Conservation (phyloP, 2,329 filamentous ascomycete species). For the Hawksworthiomyces lignivorus region DNA sequence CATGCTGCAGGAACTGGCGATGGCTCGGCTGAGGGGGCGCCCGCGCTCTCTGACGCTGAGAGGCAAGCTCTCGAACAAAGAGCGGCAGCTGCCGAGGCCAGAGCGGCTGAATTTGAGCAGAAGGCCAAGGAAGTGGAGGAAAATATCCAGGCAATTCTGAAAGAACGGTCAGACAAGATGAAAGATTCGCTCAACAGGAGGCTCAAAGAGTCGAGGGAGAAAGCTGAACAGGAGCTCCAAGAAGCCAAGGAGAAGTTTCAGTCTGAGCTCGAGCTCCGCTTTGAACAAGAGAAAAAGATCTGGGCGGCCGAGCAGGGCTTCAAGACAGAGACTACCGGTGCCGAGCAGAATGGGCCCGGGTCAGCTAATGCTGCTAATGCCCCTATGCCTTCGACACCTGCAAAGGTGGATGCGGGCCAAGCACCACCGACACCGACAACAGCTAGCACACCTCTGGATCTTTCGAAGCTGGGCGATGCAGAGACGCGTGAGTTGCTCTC, state of each 20-base stretch:
- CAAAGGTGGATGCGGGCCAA: conserved; percentile 12
- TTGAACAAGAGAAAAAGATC: conserved; percentile 58
- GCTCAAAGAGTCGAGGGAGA: conserved; percentile 55
- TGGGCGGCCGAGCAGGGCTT: conserved; percentile 45
- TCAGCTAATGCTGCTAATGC: background rate
- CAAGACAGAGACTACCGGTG: conserved; percentile 12
- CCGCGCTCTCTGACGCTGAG: conserved; percentile 46
- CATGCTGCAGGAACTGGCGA: conserved; percentile 10
- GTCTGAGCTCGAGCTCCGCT: conserved; percentile 36
- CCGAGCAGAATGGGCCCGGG: background rate
- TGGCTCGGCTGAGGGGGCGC: conserved; percentile 16
- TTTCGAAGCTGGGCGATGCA: conserved; percentile 44
- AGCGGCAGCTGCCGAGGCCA: conserved; percentile 52
- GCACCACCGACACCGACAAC: conserved; percentile 28
- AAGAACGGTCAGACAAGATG: conserved; percentile 61
- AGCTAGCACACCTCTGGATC: conserved; percentile 24
- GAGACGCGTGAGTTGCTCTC: conserved; percentile 50
- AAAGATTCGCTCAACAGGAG: conserved; percentile 61
- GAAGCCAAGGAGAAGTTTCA: conserved; percentile 45
- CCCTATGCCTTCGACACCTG: conserved; percentile 1
- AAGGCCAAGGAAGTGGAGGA: conserved; percentile 59
- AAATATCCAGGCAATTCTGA: conserved; percentile 51
- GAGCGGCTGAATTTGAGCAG: conserved; percentile 55
- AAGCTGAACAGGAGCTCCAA: conserved; percentile 42
- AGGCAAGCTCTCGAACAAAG: conserved; percentile 55